Evolutionary conservation across 495 filamentous ascomycete genomes (phyloP).

Genomic region (Talaromyces liani): DNA sequence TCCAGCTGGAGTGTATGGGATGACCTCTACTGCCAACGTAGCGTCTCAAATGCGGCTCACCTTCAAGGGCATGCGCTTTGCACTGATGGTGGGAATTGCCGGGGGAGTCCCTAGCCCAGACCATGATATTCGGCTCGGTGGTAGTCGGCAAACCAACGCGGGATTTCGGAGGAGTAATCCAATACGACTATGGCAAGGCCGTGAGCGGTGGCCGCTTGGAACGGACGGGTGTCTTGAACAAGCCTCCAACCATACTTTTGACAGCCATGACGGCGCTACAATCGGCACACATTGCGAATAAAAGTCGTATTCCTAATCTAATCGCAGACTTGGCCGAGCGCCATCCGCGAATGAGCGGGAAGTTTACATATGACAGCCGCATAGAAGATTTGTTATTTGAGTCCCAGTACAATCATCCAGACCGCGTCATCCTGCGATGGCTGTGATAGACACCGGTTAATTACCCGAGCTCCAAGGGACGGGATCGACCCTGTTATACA

Average conservation of each 20-base stretch:
- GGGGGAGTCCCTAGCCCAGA: conserved; percentile 20
- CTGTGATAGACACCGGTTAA: conserved; percentile 13
- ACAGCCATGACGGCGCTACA: conserved; percentile 21
- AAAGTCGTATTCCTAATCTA: conserved; percentile 10
- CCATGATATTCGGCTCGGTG: conserved; percentile 26
- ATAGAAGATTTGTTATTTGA: conserved; percentile 23
- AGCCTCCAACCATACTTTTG: conserved; percentile 22
- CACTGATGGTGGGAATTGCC: conserved; percentile 30
- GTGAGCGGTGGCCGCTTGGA: conserved; percentile 16
- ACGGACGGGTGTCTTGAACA: conserved; percentile 25
- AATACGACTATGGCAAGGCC: conserved; percentile 34
- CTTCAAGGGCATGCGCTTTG: conserved; percentile 18
- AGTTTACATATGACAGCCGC: conserved; percentile 13
- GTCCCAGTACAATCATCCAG: conserved; percentile 18
- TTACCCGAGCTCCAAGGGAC: conserved; percentile 9
- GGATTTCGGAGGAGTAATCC: conserved; percentile 20
- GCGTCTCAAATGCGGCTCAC: conserved; percentile 17
- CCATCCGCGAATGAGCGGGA: conserved; percentile 14
- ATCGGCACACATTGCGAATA: not conserved
- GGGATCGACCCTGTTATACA: conserved; percentile 14
- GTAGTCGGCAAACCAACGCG: conserved; percentile 24
- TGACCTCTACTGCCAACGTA: conserved; percentile 18
- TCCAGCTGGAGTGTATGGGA: conserved; percentile 20
- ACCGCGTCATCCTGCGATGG: conserved; percentile 12
- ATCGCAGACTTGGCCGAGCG: conserved; percentile 13